Evolutionary conservation across 2,329 filamentous ascomycete species (phyloP).

Genomic region (Xylariaceae sp.): DNA sequence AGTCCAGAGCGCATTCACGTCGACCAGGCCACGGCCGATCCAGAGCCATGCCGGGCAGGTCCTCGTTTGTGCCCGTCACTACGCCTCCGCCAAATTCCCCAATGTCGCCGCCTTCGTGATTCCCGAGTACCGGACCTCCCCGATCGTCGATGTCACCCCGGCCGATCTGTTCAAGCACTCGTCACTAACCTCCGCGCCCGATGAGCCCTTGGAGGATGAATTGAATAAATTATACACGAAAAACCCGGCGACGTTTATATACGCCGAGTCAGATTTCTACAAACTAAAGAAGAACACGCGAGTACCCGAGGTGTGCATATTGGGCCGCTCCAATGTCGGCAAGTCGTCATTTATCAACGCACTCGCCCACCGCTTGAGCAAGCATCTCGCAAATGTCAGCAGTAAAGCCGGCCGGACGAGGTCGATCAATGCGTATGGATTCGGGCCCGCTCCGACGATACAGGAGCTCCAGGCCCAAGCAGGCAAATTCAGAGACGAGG

Average conservation of each 20-base stretch:
- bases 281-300: constrained; percentile 47
- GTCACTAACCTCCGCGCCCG: constrained; percentile 19
- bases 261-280: constrained; percentile 35
- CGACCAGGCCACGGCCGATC: constrained; percentile 9
- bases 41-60: constrained; percentile 5
- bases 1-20: constrained; percentile 14
- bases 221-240: constrained; percentile 26
- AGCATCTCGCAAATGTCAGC: constrained; percentile 44
- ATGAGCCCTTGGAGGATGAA: constrained; percentile 24
- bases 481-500: constrained; percentile 30
- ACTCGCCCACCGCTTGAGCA: constrained; percentile 55
- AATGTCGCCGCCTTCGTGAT: constrained; percentile 29
- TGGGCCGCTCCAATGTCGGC: constrained; percentile 84
- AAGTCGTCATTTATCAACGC: constrained; percentile 88
- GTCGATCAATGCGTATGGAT: constrained; percentile 52
- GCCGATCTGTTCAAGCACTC: constrained; percentile 32
- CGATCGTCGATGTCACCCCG: constrained; percentile 26
- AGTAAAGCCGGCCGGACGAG: constrained; percentile 48
- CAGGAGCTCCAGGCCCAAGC: constrained; percentile 25
- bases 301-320: constrained; percentile 63
- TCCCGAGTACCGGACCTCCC: constrained; percentile 25
- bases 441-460: constrained; percentile 38
- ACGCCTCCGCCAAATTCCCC: constrained; percentile 15
- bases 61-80: constrained; percentile 7
- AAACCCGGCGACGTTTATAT: constrained; percentile 26